Conservation (phyloP, 2,329 filamentous ascomycete genomes). For the Hypoxylon sp. region DNA sequence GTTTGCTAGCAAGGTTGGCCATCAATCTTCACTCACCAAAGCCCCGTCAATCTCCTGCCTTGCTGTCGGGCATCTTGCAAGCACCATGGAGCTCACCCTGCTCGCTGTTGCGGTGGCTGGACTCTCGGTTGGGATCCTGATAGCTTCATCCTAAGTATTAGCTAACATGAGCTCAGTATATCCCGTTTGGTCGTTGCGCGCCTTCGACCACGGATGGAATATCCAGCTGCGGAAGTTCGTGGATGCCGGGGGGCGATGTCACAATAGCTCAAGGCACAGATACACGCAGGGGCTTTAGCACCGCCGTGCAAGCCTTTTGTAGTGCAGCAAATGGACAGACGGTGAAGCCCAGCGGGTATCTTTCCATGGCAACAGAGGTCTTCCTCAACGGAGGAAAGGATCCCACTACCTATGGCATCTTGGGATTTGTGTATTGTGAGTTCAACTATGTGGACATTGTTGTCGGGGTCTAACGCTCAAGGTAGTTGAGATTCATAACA, state of each 20-base stretch:
- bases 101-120: slow-evolving; percentile 21
- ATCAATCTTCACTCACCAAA: not conserved
- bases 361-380: slow-evolving; percentile 53
- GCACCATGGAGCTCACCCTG: slow-evolving; percentile 27
- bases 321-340: slow-evolving; percentile 43
- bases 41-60: not conserved
- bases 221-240: slow-evolving; percentile 49
- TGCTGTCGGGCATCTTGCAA: not conserved
- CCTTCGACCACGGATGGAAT: slow-evolving; percentile 45
- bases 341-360: slow-evolving; percentile 46
- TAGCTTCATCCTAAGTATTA: not conserved
- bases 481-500: slow-evolving; percentile 53
- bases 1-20: not conserved
- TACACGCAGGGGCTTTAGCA: slow-evolving; percentile 47
- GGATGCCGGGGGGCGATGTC: slow-evolving; percentile 51
- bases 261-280: slow-evolving; percentile 49
- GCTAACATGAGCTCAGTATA: slow-evolving; percentile 36
- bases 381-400: slow-evolving; percentile 49
- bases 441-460: not conserved
- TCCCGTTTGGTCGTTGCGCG: slow-evolving; percentile 24
- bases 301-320: slow-evolving; percentile 51
- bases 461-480: slow-evolving; percentile 8
- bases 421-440: slow-evolving; percentile 54
- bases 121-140: slow-evolving; percentile 18
- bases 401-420: slow-evolving; percentile 47